Base-by-base conservation (phyloP, 495 filamentous ascomycete genomes). In the Schizothecium vesticola region DNA sequence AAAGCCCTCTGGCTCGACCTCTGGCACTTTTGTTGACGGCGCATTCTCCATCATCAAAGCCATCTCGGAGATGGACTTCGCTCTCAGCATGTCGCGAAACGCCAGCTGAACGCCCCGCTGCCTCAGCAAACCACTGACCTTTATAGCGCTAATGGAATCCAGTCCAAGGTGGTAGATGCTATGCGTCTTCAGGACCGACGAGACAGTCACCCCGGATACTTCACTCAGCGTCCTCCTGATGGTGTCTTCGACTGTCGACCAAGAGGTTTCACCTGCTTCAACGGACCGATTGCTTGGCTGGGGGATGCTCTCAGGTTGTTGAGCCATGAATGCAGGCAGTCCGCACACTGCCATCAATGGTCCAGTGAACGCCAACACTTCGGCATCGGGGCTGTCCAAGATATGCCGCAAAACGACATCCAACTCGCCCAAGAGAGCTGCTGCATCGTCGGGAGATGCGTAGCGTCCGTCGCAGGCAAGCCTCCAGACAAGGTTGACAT, bases 61-160 rank as follows among this genome's bases (percentile, higher is more conserved):
- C 70, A 94, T 89, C 9, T 86, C 84, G 4, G 78, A 73, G 16
- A 93, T 80, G 1, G 86, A 91, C n/a, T 80, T 80, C 0, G 88
- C 86, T 67, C 81, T 83, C 2, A 94, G 77, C 59, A 95, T 85
- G 36, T 91, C 86, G 10, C 89, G 85, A 13, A 92, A 88, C 31
- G 81, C 80, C 0, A 92, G 74, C 4, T 76, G 76, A 3, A 93
- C 73, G 0, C 82, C 85, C 51, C 85, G 79, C 57, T 86, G 88
- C 22, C 86, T 84, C 11, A 93, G 80, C n/a, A 89, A 77, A 0
- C 87, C 83, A 24, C 88, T 86, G 19, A 90, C 83, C 60, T 90
- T 88, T 76, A 97, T 93, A 11, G 92, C 91, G 64, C 90, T 91
- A 73, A 98, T 92, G 3, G 94, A 97, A 74, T 98, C 94, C 43